Conservation (phyloP, 352 stramenopile genomes). For the Globisporangium heterothallicum region DNA sequence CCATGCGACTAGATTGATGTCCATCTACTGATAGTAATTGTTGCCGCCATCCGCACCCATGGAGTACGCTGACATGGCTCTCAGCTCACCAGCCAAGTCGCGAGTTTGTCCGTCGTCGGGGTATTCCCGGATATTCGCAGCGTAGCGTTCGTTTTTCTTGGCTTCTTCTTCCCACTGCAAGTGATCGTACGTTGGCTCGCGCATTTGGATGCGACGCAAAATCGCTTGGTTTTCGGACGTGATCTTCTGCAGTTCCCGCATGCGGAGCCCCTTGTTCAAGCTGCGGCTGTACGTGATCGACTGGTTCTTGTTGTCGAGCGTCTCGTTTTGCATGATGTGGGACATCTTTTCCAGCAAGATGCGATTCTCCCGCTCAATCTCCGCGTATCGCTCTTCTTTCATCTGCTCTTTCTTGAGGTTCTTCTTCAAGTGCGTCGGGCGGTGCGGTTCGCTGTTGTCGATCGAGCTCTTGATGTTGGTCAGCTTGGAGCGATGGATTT, state of each 20-base stretch:
- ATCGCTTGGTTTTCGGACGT: constrained; percentile 85
- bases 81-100: constrained; percentile 38
- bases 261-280: constrained; percentile 79
- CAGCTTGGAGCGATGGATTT: constrained; percentile 80
- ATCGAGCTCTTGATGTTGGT: constrained; percentile 91
- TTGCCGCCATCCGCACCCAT: constrained; percentile 34
- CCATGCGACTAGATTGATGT: neutral
- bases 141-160: constrained; percentile 78
- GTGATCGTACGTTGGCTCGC: constrained; percentile 87
- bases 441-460: constrained; percentile 91
- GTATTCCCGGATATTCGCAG: constrained; percentile 87
- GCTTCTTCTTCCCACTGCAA: constrained; percentile 88
- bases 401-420: constrained; percentile 97
- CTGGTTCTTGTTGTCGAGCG: constrained; percentile 85
- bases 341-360: constrained; percentile 97
- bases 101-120: constrained; percentile 32
- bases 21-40: constrained; percentile 20
- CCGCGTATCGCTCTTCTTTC: constrained; percentile 92
- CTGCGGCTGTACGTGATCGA: constrained; percentile 69
- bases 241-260: constrained; percentile 85
- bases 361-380: constrained; percentile 96
- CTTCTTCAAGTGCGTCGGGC: constrained; percentile 89
- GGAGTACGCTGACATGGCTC: constrained; percentile 56
- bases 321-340: constrained; percentile 90
- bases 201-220: constrained; percentile 85